These are phyloP conservation scores for Candida sojae DNA, from an alignment of 1,139 yeast genomes.

Conservation along the genomic window DNA sequence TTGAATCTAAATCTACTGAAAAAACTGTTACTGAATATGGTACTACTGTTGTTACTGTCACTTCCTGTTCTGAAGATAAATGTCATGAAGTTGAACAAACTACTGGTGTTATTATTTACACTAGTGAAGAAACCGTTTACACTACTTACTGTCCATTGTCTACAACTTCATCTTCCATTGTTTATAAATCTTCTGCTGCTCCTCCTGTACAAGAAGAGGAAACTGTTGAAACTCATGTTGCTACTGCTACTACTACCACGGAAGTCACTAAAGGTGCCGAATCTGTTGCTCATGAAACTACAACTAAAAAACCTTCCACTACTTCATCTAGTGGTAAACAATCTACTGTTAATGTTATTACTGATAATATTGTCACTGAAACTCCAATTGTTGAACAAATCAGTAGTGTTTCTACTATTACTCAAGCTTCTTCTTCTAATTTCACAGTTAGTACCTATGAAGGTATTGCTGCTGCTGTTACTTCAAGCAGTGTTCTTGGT, in stretches of 20 bases:
- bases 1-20: conserved; percentile 2
- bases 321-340: conserved; percentile 6
- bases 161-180: neutral
- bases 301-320: conserved; percentile 18
- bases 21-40: conserved; percentile 2
- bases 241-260: conserved; percentile 11
- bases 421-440: neutral
- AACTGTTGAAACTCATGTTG: conserved; percentile 1
- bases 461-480: conserved; percentile 21
- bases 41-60: conserved; percentile 20
- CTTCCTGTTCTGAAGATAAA: conserved; percentile 24
- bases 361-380: conserved; percentile 31
- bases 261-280: conserved; percentile 14
- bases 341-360: conserved; percentile 31
- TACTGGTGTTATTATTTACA: conserved; percentile 39
- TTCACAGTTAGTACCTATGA: conserved; percentile 18
- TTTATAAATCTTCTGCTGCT: conserved; percentile 1
- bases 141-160: conserved; percentile 23
- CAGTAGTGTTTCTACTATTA: conserved; percentile 2
- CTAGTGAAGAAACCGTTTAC: conserved; percentile 22
- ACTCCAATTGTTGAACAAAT: conserved; percentile 18
- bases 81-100: conserved; percentile 33
- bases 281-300: conserved; percentile 26
- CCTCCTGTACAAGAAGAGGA: conserved; percentile 1
- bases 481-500: conserved; percentile 20